phyloP scores from a whole-genome alignment of 805 yeast genomes.

The Spathaspora boniae region DNA sequence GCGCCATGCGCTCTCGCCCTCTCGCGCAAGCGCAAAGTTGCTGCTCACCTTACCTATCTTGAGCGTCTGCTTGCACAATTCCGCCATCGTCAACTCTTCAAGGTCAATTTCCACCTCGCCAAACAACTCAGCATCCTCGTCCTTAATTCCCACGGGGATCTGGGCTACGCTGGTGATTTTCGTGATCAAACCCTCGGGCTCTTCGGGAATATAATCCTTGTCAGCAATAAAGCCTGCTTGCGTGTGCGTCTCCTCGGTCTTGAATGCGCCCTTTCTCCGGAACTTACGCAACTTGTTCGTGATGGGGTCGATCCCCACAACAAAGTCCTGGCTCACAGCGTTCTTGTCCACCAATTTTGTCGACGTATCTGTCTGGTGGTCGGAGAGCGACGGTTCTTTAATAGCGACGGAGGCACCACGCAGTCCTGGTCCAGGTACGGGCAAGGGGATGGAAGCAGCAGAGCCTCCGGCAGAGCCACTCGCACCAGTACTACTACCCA shows the following conservation, averaged over 20 bases:
- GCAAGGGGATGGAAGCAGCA: too few relatives aligned
- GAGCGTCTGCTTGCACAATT: constrained; percentile 62
- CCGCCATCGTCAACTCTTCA: constrained; percentile 58
- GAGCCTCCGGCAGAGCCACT: too few relatives aligned
- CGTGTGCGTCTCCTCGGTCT: constrained; percentile 11
- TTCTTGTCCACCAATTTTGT: constrained; percentile 4
- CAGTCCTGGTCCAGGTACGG: too few relatives aligned
- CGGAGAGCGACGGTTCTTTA: constrained; percentile 9
- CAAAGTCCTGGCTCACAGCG: constrained; percentile 14
- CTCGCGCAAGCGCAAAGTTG: constrained; percentile 52
- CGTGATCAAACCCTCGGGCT: constrained; percentile 21
- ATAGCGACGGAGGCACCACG: too few relatives aligned
- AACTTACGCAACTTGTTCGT: constrained; percentile 27
- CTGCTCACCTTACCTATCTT: constrained; percentile 66
- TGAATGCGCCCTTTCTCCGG: constrained; percentile 14
- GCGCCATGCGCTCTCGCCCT: constrained; percentile 39
- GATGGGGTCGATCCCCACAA: constrained; percentile 32
- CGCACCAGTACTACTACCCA: not conserved
- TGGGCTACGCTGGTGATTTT: constrained; percentile 27
- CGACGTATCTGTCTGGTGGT: constrained; percentile 6
- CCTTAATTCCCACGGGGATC: constrained; percentile 36
- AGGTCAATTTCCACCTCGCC: constrained; percentile 48
- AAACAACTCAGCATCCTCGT: constrained; percentile 35
- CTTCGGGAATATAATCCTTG: constrained; percentile 10
- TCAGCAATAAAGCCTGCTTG: not conserved